These are phyloP conservation scores for Danielia oregonensis DNA, from an alignment of 805 yeast genomes.

Conservation along the genomic window DNA sequence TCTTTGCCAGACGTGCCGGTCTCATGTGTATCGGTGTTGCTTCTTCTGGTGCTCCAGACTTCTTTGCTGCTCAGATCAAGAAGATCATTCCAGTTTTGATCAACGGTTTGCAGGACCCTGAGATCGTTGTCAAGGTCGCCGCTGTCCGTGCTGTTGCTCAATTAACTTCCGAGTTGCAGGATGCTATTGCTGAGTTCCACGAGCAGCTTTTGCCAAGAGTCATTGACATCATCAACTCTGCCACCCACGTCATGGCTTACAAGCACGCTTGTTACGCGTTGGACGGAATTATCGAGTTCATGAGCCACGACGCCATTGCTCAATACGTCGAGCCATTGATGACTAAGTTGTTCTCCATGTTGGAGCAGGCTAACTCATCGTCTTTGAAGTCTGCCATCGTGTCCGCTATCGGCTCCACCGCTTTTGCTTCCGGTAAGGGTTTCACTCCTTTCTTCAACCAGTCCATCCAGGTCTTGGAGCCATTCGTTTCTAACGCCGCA, in stretches of 20 bases:
- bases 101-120: constrained; percentile 72
- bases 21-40: constrained; percentile 77
- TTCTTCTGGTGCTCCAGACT: constrained; percentile 94
- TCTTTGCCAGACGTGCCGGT: constrained; percentile 83
- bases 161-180: constrained; percentile 81
- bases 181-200: constrained; percentile 78
- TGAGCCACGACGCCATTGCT: constrained; percentile 81
- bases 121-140: constrained; percentile 74
- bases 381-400: constrained; percentile 79
- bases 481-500: constrained; percentile 68
- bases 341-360: constrained; percentile 82
- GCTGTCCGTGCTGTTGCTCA: constrained; percentile 79
- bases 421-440: constrained; percentile 87
- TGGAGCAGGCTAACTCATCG: constrained; percentile 69
- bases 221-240: constrained; percentile 80
- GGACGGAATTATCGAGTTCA: constrained; percentile 88
- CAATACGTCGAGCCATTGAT: constrained; percentile 83
- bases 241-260: constrained; percentile 78
- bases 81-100: constrained; percentile 70
- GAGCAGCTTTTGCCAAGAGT: constrained; percentile 79
- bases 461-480: constrained; percentile 77
- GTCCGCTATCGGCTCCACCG: constrained; percentile 95
- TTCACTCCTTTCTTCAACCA: constrained; percentile 83
- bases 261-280: constrained; percentile 87
- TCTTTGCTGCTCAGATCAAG: constrained; percentile 67